Evolutionary conservation across 164 flowering plant genomes (phyloP).

Genomic region (Euptelea pleiosperma): DNA sequence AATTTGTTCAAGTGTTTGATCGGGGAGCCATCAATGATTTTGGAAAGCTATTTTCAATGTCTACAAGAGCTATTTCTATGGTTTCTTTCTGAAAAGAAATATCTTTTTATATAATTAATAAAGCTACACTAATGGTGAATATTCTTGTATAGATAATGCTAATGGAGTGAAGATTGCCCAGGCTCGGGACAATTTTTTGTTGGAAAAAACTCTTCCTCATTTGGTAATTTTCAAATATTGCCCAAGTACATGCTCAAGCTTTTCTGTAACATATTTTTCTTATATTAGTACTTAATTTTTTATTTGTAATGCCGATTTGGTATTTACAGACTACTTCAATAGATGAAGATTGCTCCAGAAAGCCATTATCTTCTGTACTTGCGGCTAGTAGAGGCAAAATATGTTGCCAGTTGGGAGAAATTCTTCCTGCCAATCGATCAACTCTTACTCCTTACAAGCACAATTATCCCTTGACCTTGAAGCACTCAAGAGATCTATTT

Average conservation of each 20-base stretch:
- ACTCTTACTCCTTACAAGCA: constrained; percentile 30
- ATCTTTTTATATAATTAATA: background rate
- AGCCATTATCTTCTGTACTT: constrained; percentile 32
- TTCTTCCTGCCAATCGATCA: constrained; percentile 80
- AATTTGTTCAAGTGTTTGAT: background rate
- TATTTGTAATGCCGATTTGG: constrained; percentile 9
- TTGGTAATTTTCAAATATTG: constrained; percentile 23
- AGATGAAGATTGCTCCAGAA: constrained; percentile 21
- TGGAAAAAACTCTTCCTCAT: constrained; percentile 21
- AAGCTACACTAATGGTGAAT: background rate
- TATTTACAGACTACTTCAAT: constrained; percentile 32
- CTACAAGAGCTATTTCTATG: background rate
- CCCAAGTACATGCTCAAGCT: background rate
- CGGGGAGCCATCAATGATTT: background rate
- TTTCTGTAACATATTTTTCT: background rate
- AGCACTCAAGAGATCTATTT: constrained; percentile 24
- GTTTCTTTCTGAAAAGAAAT: constrained; percentile 11
- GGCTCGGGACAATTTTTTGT: constrained; percentile 21
- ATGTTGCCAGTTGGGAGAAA: constrained; percentile 29
- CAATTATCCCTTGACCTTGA: constrained; percentile 18
- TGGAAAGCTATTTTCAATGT: background rate
- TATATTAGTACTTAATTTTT: background rate
- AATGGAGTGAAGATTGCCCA: constrained; percentile 15
- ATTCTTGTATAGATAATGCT: constrained; percentile 8
- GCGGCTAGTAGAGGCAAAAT: constrained; percentile 31